A percentile compares a stretch with the other conserved stretches of the same genome.
Conservation (phyloP, 2,329 filamentous ascomycete species). For the Helminthosporium solani region DNA sequence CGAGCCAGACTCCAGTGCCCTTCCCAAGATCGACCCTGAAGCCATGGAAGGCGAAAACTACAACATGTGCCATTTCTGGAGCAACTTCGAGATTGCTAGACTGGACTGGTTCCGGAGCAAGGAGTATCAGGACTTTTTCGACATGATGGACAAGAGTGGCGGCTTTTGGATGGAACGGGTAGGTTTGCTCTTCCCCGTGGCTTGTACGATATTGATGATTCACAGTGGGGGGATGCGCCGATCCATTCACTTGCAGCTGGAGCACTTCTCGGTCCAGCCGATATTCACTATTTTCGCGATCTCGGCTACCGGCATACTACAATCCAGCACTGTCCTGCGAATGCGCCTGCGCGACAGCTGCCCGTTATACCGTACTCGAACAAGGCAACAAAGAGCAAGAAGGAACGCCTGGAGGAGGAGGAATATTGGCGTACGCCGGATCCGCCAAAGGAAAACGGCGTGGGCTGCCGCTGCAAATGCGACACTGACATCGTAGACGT, state of each 20-base stretch:
- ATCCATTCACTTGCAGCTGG: conserved; percentile 97
- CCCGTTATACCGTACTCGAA: conserved; percentile 79
- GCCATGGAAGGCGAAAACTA: conserved; percentile 97
- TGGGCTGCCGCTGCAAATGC: conserved; percentile 93
- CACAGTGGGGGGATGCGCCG: conserved; percentile 94
- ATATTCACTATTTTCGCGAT: conserved; percentile 99
- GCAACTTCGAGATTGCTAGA: conserved; percentile 96
- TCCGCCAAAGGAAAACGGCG: conserved; percentile 86
- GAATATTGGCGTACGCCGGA: conserved; percentile 94
- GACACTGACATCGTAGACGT: conserved; percentile 98
- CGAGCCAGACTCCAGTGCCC: conserved; percentile 67
- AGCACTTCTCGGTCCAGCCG: conserved; percentile 73
- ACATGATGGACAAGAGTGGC: conserved; percentile 97
- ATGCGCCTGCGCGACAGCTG: conserved; percentile 85
- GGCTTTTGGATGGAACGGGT: conserved; percentile 99
- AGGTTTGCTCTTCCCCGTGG: conserved; percentile 41
- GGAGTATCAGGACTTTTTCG: conserved; percentile 95
- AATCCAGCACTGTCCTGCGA: conserved; percentile 96
- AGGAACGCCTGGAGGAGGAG: conserved; percentile 85
- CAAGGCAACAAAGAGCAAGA: conserved; percentile 75
- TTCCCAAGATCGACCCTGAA: conserved; percentile 85
- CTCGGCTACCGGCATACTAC: conserved; percentile 98
- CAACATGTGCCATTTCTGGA: conserved; percentile 99
- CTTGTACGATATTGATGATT: conserved; percentile 37
- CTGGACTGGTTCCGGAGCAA: conserved; percentile 97